Base-by-base conservation (phyloP, 2,329 filamentous ascomycete genomes). In the Fusarium pseudoanthophilum region DNA sequence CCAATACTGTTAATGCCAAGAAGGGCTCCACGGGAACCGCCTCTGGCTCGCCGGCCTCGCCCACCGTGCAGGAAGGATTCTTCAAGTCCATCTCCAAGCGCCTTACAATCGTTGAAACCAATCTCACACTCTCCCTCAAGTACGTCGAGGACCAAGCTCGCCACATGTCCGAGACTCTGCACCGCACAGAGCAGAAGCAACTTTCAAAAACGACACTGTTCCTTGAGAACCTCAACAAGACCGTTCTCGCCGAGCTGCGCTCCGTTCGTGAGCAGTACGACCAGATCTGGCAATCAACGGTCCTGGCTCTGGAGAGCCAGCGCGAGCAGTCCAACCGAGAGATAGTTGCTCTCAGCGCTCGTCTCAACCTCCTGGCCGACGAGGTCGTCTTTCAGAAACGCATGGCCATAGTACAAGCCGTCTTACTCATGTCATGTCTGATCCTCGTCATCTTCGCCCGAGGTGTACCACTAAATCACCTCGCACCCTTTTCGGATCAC, bases 61-160 rank as follows among this genome's bases (percentile, higher is more conserved):
- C 95, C 5, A 95, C 95, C 0, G 96, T 97, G 2, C 96, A 99
- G 81, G 96, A 99, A 80, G 96, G 93, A 4, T 98, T 99, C 83
- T 99, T 98, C 88, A 98, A 98, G 81, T 94, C 95, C 8, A 92
- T 98, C 14, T 94, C 95, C 72, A 98, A 98, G 82, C 93, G 96
- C 3, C 87, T 99, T 9, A 93, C 95, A 73, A 91, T 95, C 76
- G 90, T 98, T 13, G 96, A 99, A 82, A 90, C 93, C 21, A 99
- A 98, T 80, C 94, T 95, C 16, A 97, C 95, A 0, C 87, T 98
- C 16, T 97, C 95, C 1, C 86, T 98, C 14, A 93, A 97, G 78
- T 99, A 99, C 79, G 97, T 99, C 67, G 95, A 98, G 83, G 95
- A 97, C 67, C 96, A 98, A 80, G 98, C 95, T 8, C 92, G 91